Base-by-base conservation (phyloP, 192 early-diverging fungal genomes). In the Tieghemiomyces parasiticus region DNA sequence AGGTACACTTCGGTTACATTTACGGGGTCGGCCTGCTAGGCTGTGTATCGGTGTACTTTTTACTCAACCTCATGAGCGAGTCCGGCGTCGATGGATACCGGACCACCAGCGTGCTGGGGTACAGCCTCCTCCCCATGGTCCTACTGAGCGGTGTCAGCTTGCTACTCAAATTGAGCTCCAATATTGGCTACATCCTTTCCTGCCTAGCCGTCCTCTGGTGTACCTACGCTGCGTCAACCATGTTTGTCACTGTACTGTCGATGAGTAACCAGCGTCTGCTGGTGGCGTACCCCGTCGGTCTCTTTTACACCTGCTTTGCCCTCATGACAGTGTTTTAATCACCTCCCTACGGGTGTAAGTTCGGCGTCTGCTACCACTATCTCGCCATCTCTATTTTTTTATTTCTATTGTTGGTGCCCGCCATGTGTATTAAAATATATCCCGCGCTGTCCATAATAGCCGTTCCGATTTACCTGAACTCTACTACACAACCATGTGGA, bases 1-100 rank as follows among this genome's bases (percentile, higher is more conserved):
- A 96, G 70, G 77, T 82, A 45, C 89, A 97, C 68, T 99, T 99
- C 77, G 92, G 90, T 29, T 99, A 97, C 62, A 93, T 99, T 44
- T 99, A 99, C 62, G 96, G 92, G 29, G 84, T 97, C 1, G 93
- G 82, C 1, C 73, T 93, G 24, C 71, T 95, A 48, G 96, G 96
- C 28, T 88, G 87, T 42, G 58, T 85, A 8, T 85, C 85, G 4
- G 80, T 99, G 28, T 93, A 89, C 69, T 59, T 82, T 38, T 87
- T 99, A 42, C 67, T 99, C 22, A 97, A 99, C 64, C 72, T 97
- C 38, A 99, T 99, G 96, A 85, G 82, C 46, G 84, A 90, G 46
- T 71, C 71, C 16, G 92, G 92, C 24, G 79, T 97, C n/a, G 91
- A 89, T 56, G 78, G 81, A 31, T 84, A 84, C 61, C 78, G 85